These are phyloP conservation scores for Leccinum rimulosum DNA, from an alignment of 768 basidiomycete species.

Conservation along the genomic window DNA sequence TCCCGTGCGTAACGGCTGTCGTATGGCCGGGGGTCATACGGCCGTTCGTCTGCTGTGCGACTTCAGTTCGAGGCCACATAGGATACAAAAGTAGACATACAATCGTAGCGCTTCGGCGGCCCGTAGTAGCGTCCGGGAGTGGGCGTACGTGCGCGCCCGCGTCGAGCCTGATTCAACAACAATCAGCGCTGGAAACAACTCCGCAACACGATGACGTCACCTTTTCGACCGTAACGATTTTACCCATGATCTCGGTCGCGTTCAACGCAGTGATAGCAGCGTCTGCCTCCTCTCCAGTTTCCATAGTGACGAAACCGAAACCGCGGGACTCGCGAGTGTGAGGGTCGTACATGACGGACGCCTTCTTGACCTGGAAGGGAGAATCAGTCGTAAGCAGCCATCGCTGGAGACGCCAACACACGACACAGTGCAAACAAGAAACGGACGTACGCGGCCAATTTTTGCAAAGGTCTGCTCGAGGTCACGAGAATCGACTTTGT, in stretches of 20 bases:
- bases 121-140: slow-evolving; percentile 96
- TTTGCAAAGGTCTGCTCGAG: slow-evolving; percentile 88
- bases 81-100: slow-evolving; percentile 37
- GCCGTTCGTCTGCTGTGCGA: slow-evolving; percentile 61
- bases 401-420: neutral
- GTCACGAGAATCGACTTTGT: slow-evolving; percentile 73
- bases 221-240: slow-evolving; percentile 86
- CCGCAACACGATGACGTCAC: slow-evolving; percentile 35
- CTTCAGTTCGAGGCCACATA: neutral
- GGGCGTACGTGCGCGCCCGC: slow-evolving; percentile 85
- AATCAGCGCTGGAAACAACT: slow-evolving; percentile 1
- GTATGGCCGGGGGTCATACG: slow-evolving; percentile 90
- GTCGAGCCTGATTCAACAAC: slow-evolving; percentile 60
- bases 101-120: slow-evolving; percentile 76
- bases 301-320: slow-evolving; percentile 91
- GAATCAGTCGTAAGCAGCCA: slow-evolving; percentile 5
- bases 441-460: slow-evolving; percentile 69
- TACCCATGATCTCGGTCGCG: slow-evolving; percentile 83
- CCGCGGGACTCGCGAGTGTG: slow-evolving; percentile 72
- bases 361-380: slow-evolving; percentile 49
- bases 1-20: slow-evolving; percentile 82
- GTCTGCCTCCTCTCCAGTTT: slow-evolving; percentile 82
- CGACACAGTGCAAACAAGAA: neutral
- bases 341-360: slow-evolving; percentile 70
- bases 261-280: slow-evolving; percentile 85